Evolutionary conservation across 2,329 filamentous ascomycete genomes (phyloP).

Genomic region (Lachnellula arida): DNA sequence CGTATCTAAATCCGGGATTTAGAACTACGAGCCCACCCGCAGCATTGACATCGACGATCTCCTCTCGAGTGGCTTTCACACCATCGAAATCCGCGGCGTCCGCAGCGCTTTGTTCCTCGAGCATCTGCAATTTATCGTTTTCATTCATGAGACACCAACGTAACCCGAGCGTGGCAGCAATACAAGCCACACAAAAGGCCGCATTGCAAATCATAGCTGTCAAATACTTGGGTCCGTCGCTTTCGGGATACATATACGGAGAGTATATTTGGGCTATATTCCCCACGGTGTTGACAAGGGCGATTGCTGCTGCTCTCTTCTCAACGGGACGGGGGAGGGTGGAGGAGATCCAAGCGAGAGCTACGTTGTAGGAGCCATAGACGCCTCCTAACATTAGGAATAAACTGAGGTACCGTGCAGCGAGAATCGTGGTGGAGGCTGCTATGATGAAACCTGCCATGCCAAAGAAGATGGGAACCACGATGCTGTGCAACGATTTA

Average conservation of each 20-base stretch:
- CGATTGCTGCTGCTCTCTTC: constrained; percentile 22
- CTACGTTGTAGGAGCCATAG: constrained; percentile 16
- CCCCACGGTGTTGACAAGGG: constrained; percentile 19
- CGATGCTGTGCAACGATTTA: background rate
- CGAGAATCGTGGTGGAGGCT: constrained; percentile 11
- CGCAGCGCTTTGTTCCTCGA: constrained; percentile 4
- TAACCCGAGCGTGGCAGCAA: constrained; percentile 5
- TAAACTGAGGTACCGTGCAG: constrained; percentile 18
- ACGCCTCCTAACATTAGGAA: constrained; percentile 16
- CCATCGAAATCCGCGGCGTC: background rate
- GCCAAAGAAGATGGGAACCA: constrained; percentile 13
- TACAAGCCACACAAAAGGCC: constrained; percentile 12
- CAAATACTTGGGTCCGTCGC: constrained; percentile 18
- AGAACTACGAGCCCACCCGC: constrained; percentile 5
- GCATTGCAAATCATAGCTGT: constrained; percentile 11
- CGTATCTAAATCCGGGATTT: constrained; percentile 14
- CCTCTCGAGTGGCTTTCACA: constrained; percentile 2
- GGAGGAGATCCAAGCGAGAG: constrained; percentile 20
- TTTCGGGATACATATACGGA: constrained; percentile 53
- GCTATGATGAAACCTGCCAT: constrained; percentile 18
- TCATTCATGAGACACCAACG: constrained; percentile 9
- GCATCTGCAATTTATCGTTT: constrained; percentile 11
- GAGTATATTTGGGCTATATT: constrained; percentile 51
- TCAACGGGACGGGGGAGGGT: constrained; percentile 17
- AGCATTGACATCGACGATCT: constrained; percentile 8